Evolutionary conservation across 192 early-diverging fungal genomes (phyloP), one percentile per base, ranked within the genome.

Genomic region (Backusella westeae): DNA sequence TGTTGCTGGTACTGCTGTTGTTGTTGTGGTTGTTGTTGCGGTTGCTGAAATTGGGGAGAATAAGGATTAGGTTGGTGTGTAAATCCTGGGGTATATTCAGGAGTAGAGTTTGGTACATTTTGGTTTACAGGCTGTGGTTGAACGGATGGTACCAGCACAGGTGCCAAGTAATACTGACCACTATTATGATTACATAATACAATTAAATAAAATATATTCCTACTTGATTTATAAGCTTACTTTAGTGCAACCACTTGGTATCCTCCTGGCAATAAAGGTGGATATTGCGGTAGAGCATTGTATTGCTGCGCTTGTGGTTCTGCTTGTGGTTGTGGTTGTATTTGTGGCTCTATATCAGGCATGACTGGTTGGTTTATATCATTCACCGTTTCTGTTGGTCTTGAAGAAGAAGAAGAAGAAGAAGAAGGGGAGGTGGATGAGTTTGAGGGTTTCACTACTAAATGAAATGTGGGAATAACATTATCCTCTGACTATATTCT

Each of bases 361-460:
- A 23, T 56, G 23, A 8, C 19, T 38, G 70, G 12, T 34, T 73
- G 9, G 21, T 19, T 39, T 59, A 10, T 53, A 39, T 10, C 21
- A 21, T 34, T 66, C n/a, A 46, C 14, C 1, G 19, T 63, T 23
- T 3, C 17, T 23, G 73, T 9, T 29, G 42, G 49, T 35, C 12
- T 53, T 23, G 77, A 21, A n/a, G 56, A n/a, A 19, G 52, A 21
- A 46, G 78, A 17, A 5, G 32, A 39, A 39, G 38, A 39, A 39
- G 38, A 39, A 39, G n/a, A 42, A 42, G 44, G 5, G n/a, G n/a
- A 23, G 23, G 46, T 19, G 6, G 19, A 49, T 49, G 34, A 12
- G 26, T 73, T 38, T 4, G 72, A 74, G 66, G 81, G 75, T 67
- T 83, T 83, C n/a, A 83, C 81, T 6, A 83, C 81, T 10, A 83